Percentiles rank a stretch among this genome's conserved stretches.
Evolutionary conservation across 208 protist species (phyloP).

Genomic region (Leishmania mexicana): DNA sequence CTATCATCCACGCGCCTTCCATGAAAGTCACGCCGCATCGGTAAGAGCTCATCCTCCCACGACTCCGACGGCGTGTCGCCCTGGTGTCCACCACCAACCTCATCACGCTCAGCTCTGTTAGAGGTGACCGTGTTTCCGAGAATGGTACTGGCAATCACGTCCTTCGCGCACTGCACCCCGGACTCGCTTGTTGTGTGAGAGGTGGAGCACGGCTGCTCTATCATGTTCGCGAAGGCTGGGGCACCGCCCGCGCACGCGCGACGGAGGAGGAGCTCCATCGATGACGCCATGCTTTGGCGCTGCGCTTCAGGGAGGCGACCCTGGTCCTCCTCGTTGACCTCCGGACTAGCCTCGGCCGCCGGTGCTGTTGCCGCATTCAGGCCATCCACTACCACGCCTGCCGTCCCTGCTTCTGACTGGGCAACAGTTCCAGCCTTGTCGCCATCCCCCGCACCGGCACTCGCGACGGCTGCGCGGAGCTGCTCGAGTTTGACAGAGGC

Average conservation of each 20-base stretch:
- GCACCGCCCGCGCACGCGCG: not conserved
- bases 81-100: not conserved
- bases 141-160: not conserved
- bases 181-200: not conserved
- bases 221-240: not conserved
- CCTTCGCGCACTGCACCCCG: not conserved
- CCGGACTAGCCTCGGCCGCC: not conserved
- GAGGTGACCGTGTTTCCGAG: not conserved
- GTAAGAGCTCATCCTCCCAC: slow-evolving; percentile 1
- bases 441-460: not conserved
- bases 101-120: not conserved
- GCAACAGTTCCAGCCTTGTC: not conserved
- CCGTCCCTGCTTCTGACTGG: not conserved
- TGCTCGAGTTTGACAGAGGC: not conserved
- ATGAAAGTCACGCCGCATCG: not conserved
- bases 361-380: not conserved
- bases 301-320: slow-evolving; percentile 1
- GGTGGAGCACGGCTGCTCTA: too few relatives aligned
- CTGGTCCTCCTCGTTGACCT: not conserved
- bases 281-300: not conserved
- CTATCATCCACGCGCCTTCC: slow-evolving; percentile 15
- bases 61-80: not conserved
- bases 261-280: slow-evolving; percentile 5
- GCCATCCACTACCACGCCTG: not conserved
- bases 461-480: slow-evolving; percentile 5